Conservation (phyloP, 176 grass and related monocot species). For the Metroxylon sagu region DNA sequence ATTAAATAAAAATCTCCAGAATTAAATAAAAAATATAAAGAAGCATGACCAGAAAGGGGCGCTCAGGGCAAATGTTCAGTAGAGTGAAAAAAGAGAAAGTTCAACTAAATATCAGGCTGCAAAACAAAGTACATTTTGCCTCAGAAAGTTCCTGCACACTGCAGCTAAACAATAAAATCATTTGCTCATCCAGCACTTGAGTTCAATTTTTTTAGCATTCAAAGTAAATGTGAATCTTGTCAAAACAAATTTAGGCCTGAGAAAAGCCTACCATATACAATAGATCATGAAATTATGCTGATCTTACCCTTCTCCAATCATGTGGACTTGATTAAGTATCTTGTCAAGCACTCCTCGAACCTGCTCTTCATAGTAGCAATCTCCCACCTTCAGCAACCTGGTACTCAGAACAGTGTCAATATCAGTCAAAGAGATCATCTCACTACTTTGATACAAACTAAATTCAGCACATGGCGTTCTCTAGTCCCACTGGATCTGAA, state of each 20-base stretch:
- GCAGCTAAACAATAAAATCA: no score
- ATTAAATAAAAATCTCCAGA: no score
- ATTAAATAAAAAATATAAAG: no score
- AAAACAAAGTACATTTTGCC: not conserved
- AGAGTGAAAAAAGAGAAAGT: no score
- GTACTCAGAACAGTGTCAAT: not conserved
- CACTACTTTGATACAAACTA: not conserved
- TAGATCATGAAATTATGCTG: slow-evolving; percentile 10
- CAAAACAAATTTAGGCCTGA: no score
- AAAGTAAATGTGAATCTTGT: no score
- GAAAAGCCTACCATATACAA: slow-evolving; percentile 19
- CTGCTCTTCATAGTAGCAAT: slow-evolving; percentile 75
- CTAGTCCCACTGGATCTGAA: not conserved
- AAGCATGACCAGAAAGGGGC: no score
- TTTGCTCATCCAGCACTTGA: no score
- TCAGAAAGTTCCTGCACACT: no score
- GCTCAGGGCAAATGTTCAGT: no score
- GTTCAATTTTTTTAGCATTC: no score
- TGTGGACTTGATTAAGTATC: slow-evolving; percentile 77
- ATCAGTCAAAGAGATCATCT: no score
- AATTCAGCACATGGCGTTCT: not conserved
- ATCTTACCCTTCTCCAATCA: slow-evolving; percentile 88
- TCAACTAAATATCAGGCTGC: not conserved
- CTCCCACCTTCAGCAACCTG: slow-evolving; percentile 77
- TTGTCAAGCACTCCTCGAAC: slow-evolving; percentile 43